Evolutionary conservation across 352 stramenopile genomes (phyloP).

Genomic region (Blastocystis sp.): DNA sequence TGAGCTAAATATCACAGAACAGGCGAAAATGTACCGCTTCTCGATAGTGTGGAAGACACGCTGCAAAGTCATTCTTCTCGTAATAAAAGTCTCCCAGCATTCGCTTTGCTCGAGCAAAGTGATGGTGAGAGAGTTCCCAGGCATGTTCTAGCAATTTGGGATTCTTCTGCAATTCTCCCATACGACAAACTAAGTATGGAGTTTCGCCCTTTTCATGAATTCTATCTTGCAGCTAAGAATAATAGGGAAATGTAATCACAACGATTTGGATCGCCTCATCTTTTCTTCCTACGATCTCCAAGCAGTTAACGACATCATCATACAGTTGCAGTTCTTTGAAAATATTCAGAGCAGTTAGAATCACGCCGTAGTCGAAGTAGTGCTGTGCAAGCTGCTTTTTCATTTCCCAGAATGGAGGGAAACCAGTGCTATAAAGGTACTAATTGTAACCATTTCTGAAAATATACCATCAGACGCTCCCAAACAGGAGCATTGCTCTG

Average conservation of each 20-base stretch:
- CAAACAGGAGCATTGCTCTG: conserved; percentile 42
- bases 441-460: neutral
- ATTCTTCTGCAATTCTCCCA: conserved; percentile 62
- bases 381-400: conserved; percentile 58
- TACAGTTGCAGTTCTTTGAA: conserved; percentile 61
- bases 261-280: conserved; percentile 58
- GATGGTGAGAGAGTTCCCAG: conserved; percentile 57
- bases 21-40: neutral
- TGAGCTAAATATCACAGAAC: neutral
- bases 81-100: conserved; percentile 61
- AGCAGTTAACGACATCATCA: conserved; percentile 62
- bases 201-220: conserved; percentile 13
- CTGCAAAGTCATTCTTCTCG: conserved; percentile 14
- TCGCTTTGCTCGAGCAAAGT: conserved; percentile 58
- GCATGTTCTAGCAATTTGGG: conserved; percentile 30
- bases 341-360: conserved; percentile 24
- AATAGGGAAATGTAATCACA: neutral
- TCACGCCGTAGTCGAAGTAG: conserved; percentile 57
- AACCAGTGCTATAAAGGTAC: conserved; percentile 49
- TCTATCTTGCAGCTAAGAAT: neutral
- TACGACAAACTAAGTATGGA: conserved; percentile 54
- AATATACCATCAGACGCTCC: conserved; percentile 57
- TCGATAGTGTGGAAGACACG: conserved; percentile 45
- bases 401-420: conserved; percentile 62
- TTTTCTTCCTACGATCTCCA: conserved; percentile 59